Evolutionary conservation across 345 rosid species (phyloP), one percentile per base, ranked within the genome.

Genomic region (Camelina sativa): DNA sequence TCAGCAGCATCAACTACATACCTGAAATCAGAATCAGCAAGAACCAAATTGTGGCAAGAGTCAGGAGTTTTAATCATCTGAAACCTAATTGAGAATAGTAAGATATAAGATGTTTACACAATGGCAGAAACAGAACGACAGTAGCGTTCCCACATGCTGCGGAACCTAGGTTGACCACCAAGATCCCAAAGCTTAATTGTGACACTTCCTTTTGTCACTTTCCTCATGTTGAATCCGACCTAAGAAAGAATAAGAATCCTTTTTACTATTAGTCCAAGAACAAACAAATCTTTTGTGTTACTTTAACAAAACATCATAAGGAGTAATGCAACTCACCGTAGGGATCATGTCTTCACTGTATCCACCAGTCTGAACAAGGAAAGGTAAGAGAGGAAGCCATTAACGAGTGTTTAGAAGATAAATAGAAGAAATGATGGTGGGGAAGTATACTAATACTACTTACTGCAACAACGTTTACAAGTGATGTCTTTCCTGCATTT

Each of bases 221-320:
- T 93, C 85, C 87, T 93, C 98, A 91, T 89, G 83, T 90, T 93
- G 76, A 93, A 93, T 17, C 98, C 98, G 23, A 91, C 98, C 96
- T 92, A 81, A 66, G 67, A 76, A 55, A 44, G 51, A 37, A 76
- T 54, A 38, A 9, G 9, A 62, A 56, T 37, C 40, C n/a, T 2
- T 11, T 59, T 51, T 1, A 62, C 2, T 2, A 25, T 0, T 4
- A 46, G 50, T 48, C 35, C 55, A 37, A 54, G 37, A 41, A 70
- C 28, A 1, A 46, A 17, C 30, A 52, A 71, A 53, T 40, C 3
- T 7, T 32, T 52, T 1, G 47, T 53, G 47, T 53, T 22, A 46
- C 59, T 53, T 43, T 4, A 60, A 40, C 20, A 51, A 17, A 59
- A 12, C 28, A 65, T 28, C n/a, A 65, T 41, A 61, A 9, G 48